Percentiles rank a stretch among this genome's conserved stretches.
These are phyloP conservation scores for Cutaneotrichosporon sp. DNA, from an alignment of 1,284 basidiomycete genomes.

Conservation along the genomic window DNA sequence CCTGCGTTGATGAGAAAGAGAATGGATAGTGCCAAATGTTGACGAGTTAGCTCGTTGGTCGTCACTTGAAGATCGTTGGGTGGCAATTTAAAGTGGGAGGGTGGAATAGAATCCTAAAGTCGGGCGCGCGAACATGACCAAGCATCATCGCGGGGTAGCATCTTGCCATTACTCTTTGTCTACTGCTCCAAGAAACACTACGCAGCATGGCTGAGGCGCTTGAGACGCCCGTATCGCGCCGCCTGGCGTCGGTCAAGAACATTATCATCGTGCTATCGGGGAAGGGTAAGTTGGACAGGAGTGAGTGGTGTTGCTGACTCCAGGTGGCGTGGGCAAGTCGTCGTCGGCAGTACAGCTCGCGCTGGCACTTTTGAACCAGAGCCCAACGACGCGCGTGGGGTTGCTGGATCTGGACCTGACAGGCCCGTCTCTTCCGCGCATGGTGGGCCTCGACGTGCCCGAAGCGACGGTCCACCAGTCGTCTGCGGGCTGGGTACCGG, in stretches of 20 bases:
- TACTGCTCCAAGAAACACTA: neutral
- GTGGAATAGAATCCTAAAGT: neutral
- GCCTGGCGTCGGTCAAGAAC: conserved; percentile 69
- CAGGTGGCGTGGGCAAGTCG: conserved; percentile 94
- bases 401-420: conserved; percentile 95
- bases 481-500: conserved; percentile 95
- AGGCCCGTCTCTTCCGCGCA: conserved; percentile 92
- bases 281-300: conserved; percentile 54
- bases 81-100: conserved; percentile 2
- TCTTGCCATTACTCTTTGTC: neutral
- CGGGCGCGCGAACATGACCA: neutral
- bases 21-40: neutral
- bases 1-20: neutral
- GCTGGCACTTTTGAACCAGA: conserved; percentile 67
- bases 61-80: neutral
- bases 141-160: neutral
- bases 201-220: conserved; percentile 33
- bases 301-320: neutral
- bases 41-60: neutral
- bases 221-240: conserved; percentile 56
- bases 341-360: conserved; percentile 91
- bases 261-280: conserved; percentile 92
- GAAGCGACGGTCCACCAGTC: conserved; percentile 70
- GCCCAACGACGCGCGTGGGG: conserved; percentile 63
- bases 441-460: conserved; percentile 83